Percentiles rank a stretch among this genome's conserved stretches.
phyloP scores from a whole-genome alignment of 176 grass and related monocot species.

The Oryza brachyantha region DNA sequence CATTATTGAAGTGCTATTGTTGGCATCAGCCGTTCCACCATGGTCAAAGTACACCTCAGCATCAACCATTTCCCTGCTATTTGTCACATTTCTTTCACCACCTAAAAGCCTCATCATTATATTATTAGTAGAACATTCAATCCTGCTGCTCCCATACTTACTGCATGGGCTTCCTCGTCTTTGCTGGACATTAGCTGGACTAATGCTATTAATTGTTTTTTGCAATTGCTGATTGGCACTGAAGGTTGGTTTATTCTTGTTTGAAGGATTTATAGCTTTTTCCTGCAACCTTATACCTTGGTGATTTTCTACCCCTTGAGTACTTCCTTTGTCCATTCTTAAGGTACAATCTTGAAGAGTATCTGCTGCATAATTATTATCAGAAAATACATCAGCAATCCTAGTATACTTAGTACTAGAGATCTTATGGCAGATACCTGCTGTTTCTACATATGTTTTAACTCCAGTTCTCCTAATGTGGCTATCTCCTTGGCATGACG shows the following conservation, averaged over 20 bases:
- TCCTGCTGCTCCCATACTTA: neutral
- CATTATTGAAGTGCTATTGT: neutral
- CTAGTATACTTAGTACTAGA: neutral
- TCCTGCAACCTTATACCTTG: neutral
- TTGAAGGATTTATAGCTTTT: slow-evolving; percentile 20
- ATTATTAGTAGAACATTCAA: neutral
- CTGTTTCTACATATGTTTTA: slow-evolving; percentile 10
- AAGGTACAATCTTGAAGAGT: neutral
- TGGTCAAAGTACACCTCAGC: neutral
- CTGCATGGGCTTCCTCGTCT: neutral
- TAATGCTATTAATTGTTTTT: slow-evolving; percentile 1
- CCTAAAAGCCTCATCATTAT: slow-evolving; percentile 11
- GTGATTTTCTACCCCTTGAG: slow-evolving; percentile 12
- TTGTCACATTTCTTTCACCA: neutral
- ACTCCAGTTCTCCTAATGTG: neutral
- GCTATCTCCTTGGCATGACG: slow-evolving; percentile 1
- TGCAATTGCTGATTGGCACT: neutral
- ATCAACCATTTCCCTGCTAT: neutral
- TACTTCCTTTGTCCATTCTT: neutral
- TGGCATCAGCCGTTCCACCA: slow-evolving; percentile 2
- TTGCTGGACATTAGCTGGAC: neutral
- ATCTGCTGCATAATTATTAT: slow-evolving; percentile 10
- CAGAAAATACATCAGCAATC: neutral
- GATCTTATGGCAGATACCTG: slow-evolving; percentile 7
- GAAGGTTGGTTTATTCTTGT: neutral